These are phyloP conservation scores for Clathrospora elynae DNA, from an alignment of 2,329 filamentous ascomycete genomes.

Conservation along the genomic window DNA sequence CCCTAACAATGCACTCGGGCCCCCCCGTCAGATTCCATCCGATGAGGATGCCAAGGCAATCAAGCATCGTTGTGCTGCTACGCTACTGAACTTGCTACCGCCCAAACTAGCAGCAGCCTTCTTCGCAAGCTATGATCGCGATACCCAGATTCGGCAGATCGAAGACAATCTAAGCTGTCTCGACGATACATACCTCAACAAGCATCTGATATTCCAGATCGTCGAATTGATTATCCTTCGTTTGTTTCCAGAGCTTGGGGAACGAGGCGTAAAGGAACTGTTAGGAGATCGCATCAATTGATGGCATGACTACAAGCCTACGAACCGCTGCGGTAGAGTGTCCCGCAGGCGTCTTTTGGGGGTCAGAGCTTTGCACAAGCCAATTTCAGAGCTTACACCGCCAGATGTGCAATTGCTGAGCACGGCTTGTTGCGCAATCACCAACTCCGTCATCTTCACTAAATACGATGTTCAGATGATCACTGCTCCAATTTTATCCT, in stretches of 20 bases:
- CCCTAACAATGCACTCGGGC: conserved; percentile 78
- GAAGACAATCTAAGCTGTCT: conserved; percentile 72
- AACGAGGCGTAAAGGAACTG: conserved; percentile 72
- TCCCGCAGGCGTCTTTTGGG: neutral
- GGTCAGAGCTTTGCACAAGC: conserved; percentile 23
- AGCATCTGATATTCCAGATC: conserved; percentile 82
- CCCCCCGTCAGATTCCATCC: conserved; percentile 63
- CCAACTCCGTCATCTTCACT: conserved; percentile 6
- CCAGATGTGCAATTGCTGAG: conserved; percentile 19
- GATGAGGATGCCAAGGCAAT: conserved; percentile 66
- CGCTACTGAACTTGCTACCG: conserved; percentile 58
- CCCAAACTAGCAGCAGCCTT: conserved; percentile 46
- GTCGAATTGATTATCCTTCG: conserved; percentile 82
- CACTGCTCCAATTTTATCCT: conserved; percentile 4
- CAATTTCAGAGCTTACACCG: conserved; percentile 24
- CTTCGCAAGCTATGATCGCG: conserved; percentile 45
- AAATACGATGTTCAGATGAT: conserved; percentile 5
- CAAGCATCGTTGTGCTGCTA: conserved; percentile 68
- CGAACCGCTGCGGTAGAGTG: neutral
- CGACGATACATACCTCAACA: conserved; percentile 86
- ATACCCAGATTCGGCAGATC: conserved; percentile 64
- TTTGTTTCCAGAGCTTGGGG: conserved; percentile 81
- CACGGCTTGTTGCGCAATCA: conserved; percentile 15
- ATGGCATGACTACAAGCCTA: conserved; percentile 7
- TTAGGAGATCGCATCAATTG: conserved; percentile 70